Base-by-base conservation (phyloP, 2,329 filamentous ascomycete genomes). In the Ilyonectria sp. region DNA sequence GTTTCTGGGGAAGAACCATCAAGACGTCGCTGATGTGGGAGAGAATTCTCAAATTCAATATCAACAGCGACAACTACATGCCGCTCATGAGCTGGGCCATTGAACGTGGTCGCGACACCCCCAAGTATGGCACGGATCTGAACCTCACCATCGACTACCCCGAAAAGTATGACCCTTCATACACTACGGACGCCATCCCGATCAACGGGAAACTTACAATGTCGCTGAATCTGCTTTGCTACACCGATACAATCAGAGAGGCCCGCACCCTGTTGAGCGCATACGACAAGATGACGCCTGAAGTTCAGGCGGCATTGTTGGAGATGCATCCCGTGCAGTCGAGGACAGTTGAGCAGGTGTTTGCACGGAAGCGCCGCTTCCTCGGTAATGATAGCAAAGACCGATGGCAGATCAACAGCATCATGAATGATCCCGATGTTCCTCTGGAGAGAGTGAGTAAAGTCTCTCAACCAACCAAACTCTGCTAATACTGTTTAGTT, bases 41-140 rank as follows among this genome's bases (percentile, higher is more conserved):
- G 53, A 46, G 59, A 56, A 58, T 58, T 17, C 60, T 66, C 33
- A 66, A 66, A 33, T 66, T 66, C n/a, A 59, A 63, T 17, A 66
- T 66, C 31, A 63, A 66, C 29, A 66, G 53, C 37, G 64, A 63
- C n/a, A 66, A 63, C 29, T 66, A 66, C 64, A 63, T 63, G 64
- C 23, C 59, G 3, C 59, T 66, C 11, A 66, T 66, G 64, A 63
- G 59, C 13, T 66, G 59, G 64, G 64, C 59, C 26, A 59, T 66
- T 21, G 64, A 66, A 37, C 47, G 64, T 23, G 64, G 64, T 21
- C 64, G 64, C n/a, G 64, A 66, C 53, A 66, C 64, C 6, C 64
- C 64, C 15, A 66, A 66, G 37, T 66, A 66, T 31, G 64, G 64
- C 21, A 66, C 64, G 1, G 64, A 66, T 33, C 59, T 66, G 31